Conservation (phyloP, 768 basidiomycete genomes). For the Erythrobasidium yunnanense region DNA sequence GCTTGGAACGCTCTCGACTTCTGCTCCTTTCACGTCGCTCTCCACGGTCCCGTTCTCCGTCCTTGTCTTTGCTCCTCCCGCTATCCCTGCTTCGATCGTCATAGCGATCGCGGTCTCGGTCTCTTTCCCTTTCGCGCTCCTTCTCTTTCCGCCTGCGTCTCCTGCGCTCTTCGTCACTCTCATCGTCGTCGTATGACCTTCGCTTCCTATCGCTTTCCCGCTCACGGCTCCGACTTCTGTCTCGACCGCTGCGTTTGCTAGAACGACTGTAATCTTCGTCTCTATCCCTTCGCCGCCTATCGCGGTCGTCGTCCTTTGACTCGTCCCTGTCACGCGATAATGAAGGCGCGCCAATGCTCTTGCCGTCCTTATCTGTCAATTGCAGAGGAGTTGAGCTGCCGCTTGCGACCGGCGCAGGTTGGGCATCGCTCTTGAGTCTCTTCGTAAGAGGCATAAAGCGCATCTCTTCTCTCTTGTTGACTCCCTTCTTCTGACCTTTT, state of each 20-base stretch:
- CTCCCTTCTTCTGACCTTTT: constrained; percentile 45
- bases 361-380: too few species aligned
- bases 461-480: constrained; percentile 50
- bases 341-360: too few species aligned
- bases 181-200: background rate
- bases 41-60: too few species aligned
- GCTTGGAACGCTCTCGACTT: too few species aligned
- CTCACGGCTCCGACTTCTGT: background rate
- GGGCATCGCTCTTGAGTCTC: constrained; percentile 37
- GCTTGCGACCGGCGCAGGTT: background rate
- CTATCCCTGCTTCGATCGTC: too few species aligned
- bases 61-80: too few species aligned
- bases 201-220: background rate
- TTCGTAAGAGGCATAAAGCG: constrained; percentile 75
- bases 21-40: too few species aligned
- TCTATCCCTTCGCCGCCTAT: background rate
- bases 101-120: constrained; percentile 2
- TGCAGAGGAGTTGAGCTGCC: constrained; percentile 8
- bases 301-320: background rate
- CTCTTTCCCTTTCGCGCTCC: background rate
- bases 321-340: too few species aligned
- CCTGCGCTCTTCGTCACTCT: background rate
- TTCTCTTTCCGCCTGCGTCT: background rate
- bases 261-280: background rate
- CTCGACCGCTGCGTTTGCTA: background rate